A percentile compares a stretch with the other conserved stretches of the same genome.
Evolutionary conservation across 441 rosid genomes (phyloP).

Genomic region (Pelargonium citronellum): DNA sequence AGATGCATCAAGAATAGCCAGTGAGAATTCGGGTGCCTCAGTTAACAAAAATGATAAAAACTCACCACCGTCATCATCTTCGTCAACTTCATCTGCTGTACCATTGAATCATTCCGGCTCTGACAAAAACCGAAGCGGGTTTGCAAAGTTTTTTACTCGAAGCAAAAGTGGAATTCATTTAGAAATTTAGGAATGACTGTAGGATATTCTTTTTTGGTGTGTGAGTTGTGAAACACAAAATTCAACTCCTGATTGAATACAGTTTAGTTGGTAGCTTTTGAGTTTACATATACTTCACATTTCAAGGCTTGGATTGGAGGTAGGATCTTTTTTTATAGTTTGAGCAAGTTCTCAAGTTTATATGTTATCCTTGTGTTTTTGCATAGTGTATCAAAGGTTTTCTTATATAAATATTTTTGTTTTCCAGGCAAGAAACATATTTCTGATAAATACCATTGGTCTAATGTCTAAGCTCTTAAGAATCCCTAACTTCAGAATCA

Average conservation of each 20-base stretch:
- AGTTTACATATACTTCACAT: neutral
- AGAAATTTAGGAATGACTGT: constrained; percentile 42
- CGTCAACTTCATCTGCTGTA: constrained; percentile 32
- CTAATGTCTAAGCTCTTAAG: too few species aligned
- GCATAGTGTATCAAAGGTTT: neutral
- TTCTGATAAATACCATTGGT: too few species aligned
- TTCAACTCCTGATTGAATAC: constrained; percentile 2
- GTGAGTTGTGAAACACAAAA: constrained; percentile 10
- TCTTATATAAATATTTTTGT: too few species aligned
- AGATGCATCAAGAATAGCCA: constrained; percentile 24
- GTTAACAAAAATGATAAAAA: constrained; percentile 26
- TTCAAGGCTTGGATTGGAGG: neutral
- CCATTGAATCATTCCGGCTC: constrained; percentile 40
- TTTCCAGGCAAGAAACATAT: too few species aligned
- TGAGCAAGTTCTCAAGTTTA: neutral
- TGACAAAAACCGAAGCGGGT: constrained; percentile 80
- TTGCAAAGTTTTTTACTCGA: constrained; percentile 78
- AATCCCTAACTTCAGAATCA: too few species aligned
- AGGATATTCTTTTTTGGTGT: neutral
- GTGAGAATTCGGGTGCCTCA: constrained; percentile 26
- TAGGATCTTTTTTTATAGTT: neutral
- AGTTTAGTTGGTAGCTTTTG: neutral
- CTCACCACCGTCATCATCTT: constrained; percentile 33
- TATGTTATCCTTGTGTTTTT: neutral
- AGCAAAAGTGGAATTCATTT: constrained; percentile 84